Percentiles rank a stretch among this genome's conserved stretches.
Conservation (phyloP, 1,284 basidiomycete species). For the Salmacisia buchloeana region DNA sequence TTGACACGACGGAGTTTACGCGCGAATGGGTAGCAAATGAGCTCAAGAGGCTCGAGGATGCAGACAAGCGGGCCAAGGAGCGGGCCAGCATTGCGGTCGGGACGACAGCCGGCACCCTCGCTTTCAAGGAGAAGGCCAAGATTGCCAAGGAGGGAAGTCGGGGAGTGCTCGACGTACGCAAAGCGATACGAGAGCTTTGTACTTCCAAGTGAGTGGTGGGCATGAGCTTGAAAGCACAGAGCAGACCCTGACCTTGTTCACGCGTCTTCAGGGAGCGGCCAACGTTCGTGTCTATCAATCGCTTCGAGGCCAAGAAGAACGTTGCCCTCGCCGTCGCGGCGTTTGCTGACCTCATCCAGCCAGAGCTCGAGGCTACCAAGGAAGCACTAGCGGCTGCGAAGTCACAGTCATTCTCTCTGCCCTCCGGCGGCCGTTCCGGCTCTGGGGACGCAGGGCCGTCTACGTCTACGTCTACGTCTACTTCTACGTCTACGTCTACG, state of each 20-base stretch:
- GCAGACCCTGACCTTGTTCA: neutral
- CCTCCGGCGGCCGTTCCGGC: too few species aligned
- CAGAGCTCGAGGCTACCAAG: slow-evolving; percentile 3
- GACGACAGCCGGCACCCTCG: neutral
- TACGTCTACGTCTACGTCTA: too few species aligned
- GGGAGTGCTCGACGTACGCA: neutral
- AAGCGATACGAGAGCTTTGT: slow-evolving; percentile 1
- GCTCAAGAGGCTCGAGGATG: slow-evolving; percentile 49
- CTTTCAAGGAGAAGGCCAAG: slow-evolving; percentile 2
- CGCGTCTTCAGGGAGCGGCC: slow-evolving; percentile 55
- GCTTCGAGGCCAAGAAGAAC: slow-evolving; percentile 96
- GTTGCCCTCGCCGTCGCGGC: slow-evolving; percentile 71
- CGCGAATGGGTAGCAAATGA: slow-evolving; percentile 17
- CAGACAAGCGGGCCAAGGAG: slow-evolving; percentile 50
- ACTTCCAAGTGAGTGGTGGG: neutral
- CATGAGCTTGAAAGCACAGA: too few species aligned
- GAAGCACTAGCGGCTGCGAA: neutral
- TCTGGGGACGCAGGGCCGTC: too few species aligned
- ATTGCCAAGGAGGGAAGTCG: slow-evolving; percentile 1
- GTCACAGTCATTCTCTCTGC: too few species aligned
- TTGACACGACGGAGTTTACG: slow-evolving; percentile 51
- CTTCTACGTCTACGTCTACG: too few species aligned
- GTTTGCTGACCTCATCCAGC: slow-evolving; percentile 57
- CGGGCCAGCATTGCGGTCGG: slow-evolving; percentile 7
- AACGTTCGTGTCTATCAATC: slow-evolving; percentile 82